Base-by-base conservation (phyloP, 2,329 filamentous ascomycete genomes). In the Pestalotiopsis sp. region DNA sequence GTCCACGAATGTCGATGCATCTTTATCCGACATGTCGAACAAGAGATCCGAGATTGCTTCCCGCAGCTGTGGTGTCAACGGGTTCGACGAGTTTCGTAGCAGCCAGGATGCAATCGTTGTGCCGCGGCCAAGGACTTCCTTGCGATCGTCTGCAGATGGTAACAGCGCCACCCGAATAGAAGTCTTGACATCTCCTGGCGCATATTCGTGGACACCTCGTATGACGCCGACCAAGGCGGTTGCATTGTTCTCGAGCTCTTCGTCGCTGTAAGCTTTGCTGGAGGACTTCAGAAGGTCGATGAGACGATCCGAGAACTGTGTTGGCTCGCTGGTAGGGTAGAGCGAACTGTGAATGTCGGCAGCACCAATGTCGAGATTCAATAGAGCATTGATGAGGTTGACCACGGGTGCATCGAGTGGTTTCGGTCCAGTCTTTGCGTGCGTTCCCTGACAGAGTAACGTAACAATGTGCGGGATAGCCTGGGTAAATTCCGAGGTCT, bases 21-120 rank as follows among this genome's bases (percentile, higher is more conserved):
- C 91, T 74, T 91, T 92, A 72, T 91, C 92, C 0, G 94, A 97
- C 36, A 98, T 85, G 72, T 97, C 92, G 78, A 97, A 99, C 70
- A 98, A 87, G 27, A 99, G 85, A 38, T 91, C 86, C 0, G 92
- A 93, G 66, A 97, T 91, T 20, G 89, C 88, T 61, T 92, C 90
- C 20, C 94, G 89, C 3, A 97, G 83, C 52, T 91, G 90, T 0
- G 93, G 89, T 0, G 92, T 87, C 58, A 89, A 80, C 0, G 94
- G 88, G 14, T 92, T 93, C 4, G 91, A 93, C 2, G 93, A 94
- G 56, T 96, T 89, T 67, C 90, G 89, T 65, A 99, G 86, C 1
- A 99, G 83, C 69, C 90, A 89, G 2, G 94, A 91, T 1, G 95
- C 87, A 0, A 98, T 83, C 0, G 91, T 92, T 36, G 90, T 85